Evolutionary conservation across 2,329 filamentous ascomycete genomes (phyloP).

Genomic region (Huntiella omanensis): DNA sequence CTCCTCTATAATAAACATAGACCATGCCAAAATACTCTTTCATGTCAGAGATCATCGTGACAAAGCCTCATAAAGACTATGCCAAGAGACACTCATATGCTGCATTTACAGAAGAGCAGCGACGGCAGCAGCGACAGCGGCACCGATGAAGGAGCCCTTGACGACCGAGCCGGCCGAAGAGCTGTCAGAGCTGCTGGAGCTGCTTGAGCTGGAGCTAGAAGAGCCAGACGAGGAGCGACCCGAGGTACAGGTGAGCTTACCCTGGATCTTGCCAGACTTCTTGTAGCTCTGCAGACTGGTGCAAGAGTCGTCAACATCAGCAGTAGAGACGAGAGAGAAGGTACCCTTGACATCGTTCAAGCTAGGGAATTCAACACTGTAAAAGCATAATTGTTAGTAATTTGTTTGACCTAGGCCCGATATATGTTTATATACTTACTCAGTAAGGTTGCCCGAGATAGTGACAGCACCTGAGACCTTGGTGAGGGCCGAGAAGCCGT

Average conservation of each 20-base stretch:
- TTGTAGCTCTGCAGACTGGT: conserved; percentile 29
- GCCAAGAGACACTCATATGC: not conserved
- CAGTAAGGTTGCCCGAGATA: conserved; percentile 65
- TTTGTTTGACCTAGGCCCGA: not conserved
- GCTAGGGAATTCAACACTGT: conserved; percentile 51
- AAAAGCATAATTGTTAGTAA: conserved; percentile 1
- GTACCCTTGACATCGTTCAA: conserved; percentile 52
- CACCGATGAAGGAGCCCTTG: conserved; percentile 26
- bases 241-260: conserved; percentile 27
- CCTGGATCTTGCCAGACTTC: conserved; percentile 25
- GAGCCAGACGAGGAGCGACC: conserved; percentile 25
- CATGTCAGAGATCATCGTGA: conserved; percentile 3
- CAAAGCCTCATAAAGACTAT: not conserved
- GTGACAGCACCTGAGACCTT: conserved; percentile 64
- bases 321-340: conserved; percentile 50
- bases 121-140: conserved; percentile 28
- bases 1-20: conserved; percentile 2
- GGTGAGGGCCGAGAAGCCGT: conserved; percentile 48
- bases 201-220: conserved; percentile 12
- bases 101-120: conserved; percentile 32
- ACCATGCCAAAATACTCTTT: conserved; percentile 17
- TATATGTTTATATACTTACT: conserved; percentile 35
- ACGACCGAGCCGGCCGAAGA: conserved; percentile 23
- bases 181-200: conserved; percentile 16
- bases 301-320: conserved; percentile 39